Base-by-base conservation (phyloP, 2,329 filamentous ascomycete species). In the Scedosporium dehoogii region DNA sequence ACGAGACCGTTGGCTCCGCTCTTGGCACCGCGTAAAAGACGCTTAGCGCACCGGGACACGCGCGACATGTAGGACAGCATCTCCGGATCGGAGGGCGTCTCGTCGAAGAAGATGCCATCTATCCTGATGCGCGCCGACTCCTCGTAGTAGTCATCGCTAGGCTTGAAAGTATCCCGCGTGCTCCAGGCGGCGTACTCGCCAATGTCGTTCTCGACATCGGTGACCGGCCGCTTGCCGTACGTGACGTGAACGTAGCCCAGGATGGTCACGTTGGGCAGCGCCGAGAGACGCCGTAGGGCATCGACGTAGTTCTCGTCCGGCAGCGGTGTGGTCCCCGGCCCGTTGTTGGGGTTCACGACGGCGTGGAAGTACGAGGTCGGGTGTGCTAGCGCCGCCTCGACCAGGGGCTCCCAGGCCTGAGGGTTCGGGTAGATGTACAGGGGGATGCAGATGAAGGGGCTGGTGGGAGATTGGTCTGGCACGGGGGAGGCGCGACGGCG, bases 81-180 rank as follows among this genome's bases (percentile, higher is more conserved):
- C 16, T 58, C 55, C 14, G 64, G 63, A 23, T 67, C 68, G 21
- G 68, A 70, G 4, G 78, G 78, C 51, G 74, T 76, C 69, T 81
- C 78, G 64, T 80, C 78, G 63, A 80, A 76, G 68, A 81, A 80
- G 66, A 81, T 78, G 59, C 77, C 78, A 61, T 73, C 72, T 66
- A 81, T 70, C 23, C 73, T 70, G 59, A 81, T 68, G 55, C 56
- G 27, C 60, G 27, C 38, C 25, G 62, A 42, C 44, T 38, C 38
- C 33, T 38, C 33, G 9, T 38, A 38, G 64, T 38, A 9, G 33
- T 48, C 60, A 41, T 61, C 55, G 44, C 9, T 25, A 5, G 51
- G 6, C 38, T 21, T 42, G 51, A 23, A 55, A 14, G 71, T 67
- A 65, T 74, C 71, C 23, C 70, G 69, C 59, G 69, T 70, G 60